A percentile compares a stretch with the other conserved stretches of the same genome.
phyloP scores from a whole-genome alignment of 2,329 filamentous ascomycete genomes.

The Ascochyta clinopodiicola region DNA sequence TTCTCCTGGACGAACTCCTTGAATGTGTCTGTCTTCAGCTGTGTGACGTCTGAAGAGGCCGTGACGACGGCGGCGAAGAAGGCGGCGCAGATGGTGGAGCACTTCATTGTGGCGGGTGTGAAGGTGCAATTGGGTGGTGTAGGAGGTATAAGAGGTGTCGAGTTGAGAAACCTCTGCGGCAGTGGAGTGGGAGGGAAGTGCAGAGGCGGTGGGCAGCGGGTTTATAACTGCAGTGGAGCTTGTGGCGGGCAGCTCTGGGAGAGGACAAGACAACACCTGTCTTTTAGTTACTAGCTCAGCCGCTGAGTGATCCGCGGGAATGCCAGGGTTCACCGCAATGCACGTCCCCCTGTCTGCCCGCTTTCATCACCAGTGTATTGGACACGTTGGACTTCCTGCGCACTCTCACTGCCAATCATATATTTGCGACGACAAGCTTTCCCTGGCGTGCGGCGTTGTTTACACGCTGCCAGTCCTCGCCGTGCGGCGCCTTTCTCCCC shows the following conservation, averaged over 20 bases:
- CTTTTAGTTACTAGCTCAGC: conserved; percentile 21
- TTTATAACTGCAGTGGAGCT: conserved; percentile 31
- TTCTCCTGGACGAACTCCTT: conserved; percentile 83
- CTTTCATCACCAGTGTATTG: conserved; percentile 22
- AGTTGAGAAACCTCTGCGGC: conserved; percentile 28
- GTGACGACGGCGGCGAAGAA: conserved; percentile 65
- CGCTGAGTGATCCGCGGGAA: conserved; percentile 15
- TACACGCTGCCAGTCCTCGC: background rate
- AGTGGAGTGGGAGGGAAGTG: conserved; percentile 22
- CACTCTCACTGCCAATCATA: conserved; percentile 12
- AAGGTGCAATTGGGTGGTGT: conserved; percentile 16
- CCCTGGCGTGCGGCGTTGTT: conserved; percentile 1
- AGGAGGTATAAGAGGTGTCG: conserved; percentile 15
- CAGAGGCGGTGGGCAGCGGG: conserved; percentile 22
- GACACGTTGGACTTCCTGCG: conserved; percentile 31
- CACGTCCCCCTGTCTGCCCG: conserved; percentile 12
- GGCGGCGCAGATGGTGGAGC: conserved; percentile 47
- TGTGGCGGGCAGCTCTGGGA: conserved; percentile 29
- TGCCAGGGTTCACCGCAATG: conserved; percentile 18
- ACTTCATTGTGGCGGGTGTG: conserved; percentile 40
- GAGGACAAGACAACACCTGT: conserved; percentile 22
- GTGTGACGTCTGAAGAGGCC: conserved; percentile 76
- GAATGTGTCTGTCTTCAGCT: conserved; percentile 87
- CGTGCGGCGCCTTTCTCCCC: conserved; percentile 2
- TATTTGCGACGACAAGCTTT: conserved; percentile 3